Percentiles rank a stretch among this genome's conserved stretches.
Conservation (phyloP, 129 eudicot genomes). For the Scalesia atractyloides region DNA sequence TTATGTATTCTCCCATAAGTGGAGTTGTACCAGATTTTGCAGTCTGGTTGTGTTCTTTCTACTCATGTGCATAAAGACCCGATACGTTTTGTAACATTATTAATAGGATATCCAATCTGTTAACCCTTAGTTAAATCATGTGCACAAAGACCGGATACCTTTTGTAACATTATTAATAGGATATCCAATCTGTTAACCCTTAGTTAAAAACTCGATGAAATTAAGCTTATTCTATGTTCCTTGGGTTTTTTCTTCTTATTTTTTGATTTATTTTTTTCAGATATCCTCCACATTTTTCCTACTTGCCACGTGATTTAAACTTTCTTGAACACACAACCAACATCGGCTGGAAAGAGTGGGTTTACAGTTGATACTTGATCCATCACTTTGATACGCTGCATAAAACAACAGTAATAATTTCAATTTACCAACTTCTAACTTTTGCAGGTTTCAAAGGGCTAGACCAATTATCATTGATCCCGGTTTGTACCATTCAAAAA, state of each 20-base stretch:
- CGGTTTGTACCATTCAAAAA: conserved; percentile 83
- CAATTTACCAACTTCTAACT: conserved; percentile 5
- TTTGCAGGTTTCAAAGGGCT: conserved; percentile 74
- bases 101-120: too few relatives aligned
- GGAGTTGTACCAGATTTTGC: conserved; percentile 1
- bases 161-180: too few relatives aligned
- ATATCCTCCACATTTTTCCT: conserved; percentile 91
- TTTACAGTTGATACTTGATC: conserved; percentile 22
- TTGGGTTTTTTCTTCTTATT: background rate
- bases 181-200: too few relatives aligned
- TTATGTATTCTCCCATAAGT: background rate
- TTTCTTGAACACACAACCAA: conserved; percentile 92
- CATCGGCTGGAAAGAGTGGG: conserved; percentile 99
- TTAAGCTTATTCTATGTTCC: background rate
- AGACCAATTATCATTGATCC: conserved; percentile 92
- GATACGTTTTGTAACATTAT: too few relatives aligned
- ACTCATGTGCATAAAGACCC: too few relatives aligned
- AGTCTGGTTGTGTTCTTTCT: too few relatives aligned
- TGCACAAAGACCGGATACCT: too few relatives aligned
- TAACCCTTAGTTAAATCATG: too few relatives aligned
- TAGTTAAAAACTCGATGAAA: too few relatives aligned
- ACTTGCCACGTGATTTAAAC: conserved; percentile 91
- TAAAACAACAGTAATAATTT: background rate
- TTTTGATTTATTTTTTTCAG: conserved; percentile 45
- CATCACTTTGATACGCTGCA: conserved; percentile 10